Evolutionary conservation across 2,329 filamentous ascomycete genomes (phyloP).

Genomic region (Chrysosporium queenslandicum): DNA sequence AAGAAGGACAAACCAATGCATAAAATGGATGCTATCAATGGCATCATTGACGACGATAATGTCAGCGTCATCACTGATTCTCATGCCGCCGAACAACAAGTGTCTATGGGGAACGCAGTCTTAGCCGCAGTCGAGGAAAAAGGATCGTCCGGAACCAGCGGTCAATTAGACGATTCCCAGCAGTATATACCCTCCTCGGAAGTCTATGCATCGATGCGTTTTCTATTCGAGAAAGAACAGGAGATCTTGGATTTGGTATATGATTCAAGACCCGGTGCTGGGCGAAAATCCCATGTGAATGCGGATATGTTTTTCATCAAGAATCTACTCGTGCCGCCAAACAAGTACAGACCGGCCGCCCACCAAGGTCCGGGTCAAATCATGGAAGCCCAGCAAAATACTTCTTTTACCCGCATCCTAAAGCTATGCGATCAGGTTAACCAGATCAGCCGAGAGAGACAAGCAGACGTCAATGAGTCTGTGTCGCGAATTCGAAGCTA

Average conservation of each 20-base stretch:
- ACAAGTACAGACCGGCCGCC: constrained; percentile 80
- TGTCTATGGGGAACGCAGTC: constrained; percentile 44
- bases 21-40: constrained; percentile 15
- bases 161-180: constrained; percentile 43
- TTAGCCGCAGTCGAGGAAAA: constrained; percentile 22
- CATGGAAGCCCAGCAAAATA: constrained; percentile 80
- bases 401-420: constrained; percentile 74
- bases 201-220: constrained; percentile 64
- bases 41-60: constrained; percentile 33
- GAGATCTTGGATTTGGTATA: constrained; percentile 81
- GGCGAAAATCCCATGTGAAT: constrained; percentile 49
- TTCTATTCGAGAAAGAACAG: constrained; percentile 78
- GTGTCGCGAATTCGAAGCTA: constrained; percentile 52
- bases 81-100: constrained; percentile 50
- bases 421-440: constrained; percentile 63
- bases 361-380: constrained; percentile 70
- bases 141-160: constrained; percentile 17
- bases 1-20: constrained; percentile 25
- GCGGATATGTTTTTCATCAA: constrained; percentile 93
- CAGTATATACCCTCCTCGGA: constrained; percentile 75
- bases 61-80: constrained; percentile 47
- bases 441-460: constrained; percentile 62
- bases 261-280: constrained; percentile 57
- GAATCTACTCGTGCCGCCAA: constrained; percentile 78
- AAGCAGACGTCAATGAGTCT: constrained; percentile 37